Conservation (phyloP, 2,329 filamentous ascomycete species). For the Diaporthe helianthi region DNA sequence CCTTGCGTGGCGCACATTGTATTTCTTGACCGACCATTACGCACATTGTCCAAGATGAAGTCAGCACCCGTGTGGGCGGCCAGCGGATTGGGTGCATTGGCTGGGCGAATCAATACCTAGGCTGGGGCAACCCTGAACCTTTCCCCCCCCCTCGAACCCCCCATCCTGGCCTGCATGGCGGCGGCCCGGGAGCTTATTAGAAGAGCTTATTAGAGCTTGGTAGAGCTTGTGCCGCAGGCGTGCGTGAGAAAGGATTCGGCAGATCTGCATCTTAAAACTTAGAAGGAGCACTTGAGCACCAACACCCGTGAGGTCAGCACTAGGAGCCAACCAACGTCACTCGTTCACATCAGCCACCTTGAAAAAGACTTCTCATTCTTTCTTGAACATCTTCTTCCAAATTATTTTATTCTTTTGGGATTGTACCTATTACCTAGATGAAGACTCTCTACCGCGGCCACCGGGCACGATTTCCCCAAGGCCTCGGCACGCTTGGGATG, state of each 20-base stretch:
- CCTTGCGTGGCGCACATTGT: not conserved
- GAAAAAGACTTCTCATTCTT: not conserved
- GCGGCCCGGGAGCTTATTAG: constrained; percentile 9
- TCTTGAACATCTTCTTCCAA: not conserved
- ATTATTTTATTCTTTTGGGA: not conserved
- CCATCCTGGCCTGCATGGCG: constrained; percentile 18
- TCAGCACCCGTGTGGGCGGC: not conserved
- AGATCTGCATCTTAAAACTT: not conserved
- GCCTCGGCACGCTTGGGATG: not conserved
- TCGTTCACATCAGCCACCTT: not conserved
- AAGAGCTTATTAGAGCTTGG: constrained; percentile 2
- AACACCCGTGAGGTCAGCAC: not conserved
- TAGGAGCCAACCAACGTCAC: not conserved
- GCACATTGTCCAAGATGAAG: not conserved
- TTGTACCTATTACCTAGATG: not conserved
- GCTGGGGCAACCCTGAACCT: not conserved
- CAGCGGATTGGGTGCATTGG: not conserved
- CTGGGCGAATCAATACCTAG: not conserved
- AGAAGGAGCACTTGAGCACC: too few relatives aligned
- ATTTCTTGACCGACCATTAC: not conserved
- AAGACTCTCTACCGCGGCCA: not conserved
- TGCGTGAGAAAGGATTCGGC: not conserved
- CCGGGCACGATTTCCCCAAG: not conserved
- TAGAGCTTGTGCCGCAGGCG: constrained; percentile 5
- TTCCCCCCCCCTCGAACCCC: too few relatives aligned